Base-by-base conservation (phyloP, 805 yeast species). In the Peterozyma xylosa region DNA sequence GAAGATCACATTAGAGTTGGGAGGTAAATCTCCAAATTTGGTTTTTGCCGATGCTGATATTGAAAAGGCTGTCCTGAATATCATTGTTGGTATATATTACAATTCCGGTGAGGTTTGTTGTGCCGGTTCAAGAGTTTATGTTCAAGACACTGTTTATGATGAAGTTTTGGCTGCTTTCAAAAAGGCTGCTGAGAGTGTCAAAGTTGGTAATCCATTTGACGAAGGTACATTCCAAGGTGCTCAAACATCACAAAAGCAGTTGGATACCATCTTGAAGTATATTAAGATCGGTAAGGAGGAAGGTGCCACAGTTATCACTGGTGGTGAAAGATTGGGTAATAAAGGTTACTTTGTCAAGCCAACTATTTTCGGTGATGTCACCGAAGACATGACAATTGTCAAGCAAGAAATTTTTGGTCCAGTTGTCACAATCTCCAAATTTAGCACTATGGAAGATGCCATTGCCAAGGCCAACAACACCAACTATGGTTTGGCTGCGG, bases 31-130 rank as follows among this genome's bases (percentile, higher is more conserved):
- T 48, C 90, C 95, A 60, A 86, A 85, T 62, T 83, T 86, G 55
- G 84, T 87, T 42, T 81, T 86, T 56, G 73, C 76, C 48, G 95
- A 86, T 59, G 88, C 88, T 42, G 78, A 85, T 57, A 58, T 83
- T 45, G 73, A 74, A 33, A 69, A 70, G 45, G 79, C 93, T 44
- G 82, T 88, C 41, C 74, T 75, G 54, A 74, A 74, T 60, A 73
- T 86, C 51, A 74, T 86, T 47, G 69, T 74, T 42, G 95, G 95
- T 67, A 86, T 87, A 52, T 80, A 81, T 70, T 85, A 74, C 74
- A 88, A 88, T 70, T 81, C 95, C 46, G 96, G 96, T 69, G 96
- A 88, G 68, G 90, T 86, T 47, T 88, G 96, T 70, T 84, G 91
- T 68, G 91, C 96, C 27, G 93, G 95, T 62, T 88, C 95, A 50